Evolutionary conservation across 1,139 yeast genomes (phyloP).

Genomic region (Geotrichum citri-aurantii): DNA sequence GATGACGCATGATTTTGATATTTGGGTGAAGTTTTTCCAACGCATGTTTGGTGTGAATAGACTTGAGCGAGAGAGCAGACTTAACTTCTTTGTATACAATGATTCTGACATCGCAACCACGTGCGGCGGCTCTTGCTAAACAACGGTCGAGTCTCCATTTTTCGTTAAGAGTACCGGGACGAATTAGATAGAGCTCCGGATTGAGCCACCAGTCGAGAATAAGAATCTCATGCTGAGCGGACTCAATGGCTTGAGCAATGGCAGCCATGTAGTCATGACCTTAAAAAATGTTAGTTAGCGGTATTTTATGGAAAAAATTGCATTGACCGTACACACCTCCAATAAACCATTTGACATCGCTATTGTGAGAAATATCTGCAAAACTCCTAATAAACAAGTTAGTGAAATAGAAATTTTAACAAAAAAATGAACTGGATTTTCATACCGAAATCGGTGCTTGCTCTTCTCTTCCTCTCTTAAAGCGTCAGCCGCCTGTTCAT

Average conservation of each 20-base stretch:
- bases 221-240: constrained; percentile 58
- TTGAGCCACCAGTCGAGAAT: constrained; percentile 66
- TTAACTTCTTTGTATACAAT: constrained; percentile 60
- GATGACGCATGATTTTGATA: constrained; percentile 56
- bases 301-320: not conserved
- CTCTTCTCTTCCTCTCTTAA: constrained; percentile 18
- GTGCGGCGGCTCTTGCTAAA: constrained; percentile 53
- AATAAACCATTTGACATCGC: constrained; percentile 62
- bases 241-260: constrained; percentile 53
- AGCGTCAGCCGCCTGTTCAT: constrained; percentile 17
- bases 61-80: constrained; percentile 54
- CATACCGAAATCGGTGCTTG: constrained; percentile 17
- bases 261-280: constrained; percentile 42
- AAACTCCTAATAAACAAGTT: constrained; percentile 30
- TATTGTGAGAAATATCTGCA: constrained; percentile 51
- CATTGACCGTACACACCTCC: constrained; percentile 43
- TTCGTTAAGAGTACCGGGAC: constrained; percentile 61
- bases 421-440: not conserved
- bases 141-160: constrained; percentile 57
- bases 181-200: constrained; percentile 53
- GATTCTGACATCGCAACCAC: constrained; percentile 59
- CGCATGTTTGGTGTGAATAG: constrained; percentile 57
- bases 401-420: not conserved
- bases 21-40: constrained; percentile 51
- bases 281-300: not conserved